Percentiles rank a stretch among this genome's conserved stretches.
These are phyloP conservation scores for Fagus crenata DNA, from an alignment of 306 rosid genomes.

Conservation along the genomic window DNA sequence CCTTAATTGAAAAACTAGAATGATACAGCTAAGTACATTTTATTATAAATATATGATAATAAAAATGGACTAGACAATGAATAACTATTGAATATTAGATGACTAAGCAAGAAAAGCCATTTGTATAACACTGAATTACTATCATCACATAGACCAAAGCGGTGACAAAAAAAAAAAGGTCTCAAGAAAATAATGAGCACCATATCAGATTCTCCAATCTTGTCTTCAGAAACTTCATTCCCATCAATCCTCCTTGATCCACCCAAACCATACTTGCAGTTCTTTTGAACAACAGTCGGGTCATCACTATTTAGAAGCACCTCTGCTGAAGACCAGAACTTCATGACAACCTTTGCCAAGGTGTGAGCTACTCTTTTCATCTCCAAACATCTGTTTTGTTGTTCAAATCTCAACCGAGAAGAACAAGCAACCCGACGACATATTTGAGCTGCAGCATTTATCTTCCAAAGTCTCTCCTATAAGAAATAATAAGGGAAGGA, in stretches of 20 bases:
- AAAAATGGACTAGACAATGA: conserved; percentile 26
- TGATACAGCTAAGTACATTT: background rate
- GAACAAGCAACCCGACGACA: conserved; percentile 62
- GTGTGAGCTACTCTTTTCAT: conserved; percentile 65
- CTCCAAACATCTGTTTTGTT: conserved; percentile 48
- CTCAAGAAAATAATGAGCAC: conserved; percentile 39
- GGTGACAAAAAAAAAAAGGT: conserved; percentile 12
- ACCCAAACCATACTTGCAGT: conserved; percentile 30
- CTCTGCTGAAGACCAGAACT: conserved; percentile 94
- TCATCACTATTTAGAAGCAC: conserved; percentile 40
- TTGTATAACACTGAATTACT: conserved; percentile 5
- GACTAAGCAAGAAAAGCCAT: conserved; percentile 2
- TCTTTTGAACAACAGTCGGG: conserved; percentile 26
- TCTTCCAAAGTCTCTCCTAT: conserved; percentile 98
- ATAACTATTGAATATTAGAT: conserved; percentile 2
- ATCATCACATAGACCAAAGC: conserved; percentile 25
- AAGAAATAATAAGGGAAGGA: conserved; percentile 17
- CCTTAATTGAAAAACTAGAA: background rate
- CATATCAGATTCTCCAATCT: conserved; percentile 42
- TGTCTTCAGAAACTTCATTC: conserved; percentile 41
- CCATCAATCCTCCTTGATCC: conserved; percentile 38
- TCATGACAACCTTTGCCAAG: conserved; percentile 86
- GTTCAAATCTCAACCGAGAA: conserved; percentile 67
- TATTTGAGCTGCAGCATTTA: conserved; percentile 79
- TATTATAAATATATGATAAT: background rate